Evolutionary conservation across 805 yeast genomes (phyloP), one percentile per base, ranked within the genome.

Genomic region (Candida railenensis): DNA sequence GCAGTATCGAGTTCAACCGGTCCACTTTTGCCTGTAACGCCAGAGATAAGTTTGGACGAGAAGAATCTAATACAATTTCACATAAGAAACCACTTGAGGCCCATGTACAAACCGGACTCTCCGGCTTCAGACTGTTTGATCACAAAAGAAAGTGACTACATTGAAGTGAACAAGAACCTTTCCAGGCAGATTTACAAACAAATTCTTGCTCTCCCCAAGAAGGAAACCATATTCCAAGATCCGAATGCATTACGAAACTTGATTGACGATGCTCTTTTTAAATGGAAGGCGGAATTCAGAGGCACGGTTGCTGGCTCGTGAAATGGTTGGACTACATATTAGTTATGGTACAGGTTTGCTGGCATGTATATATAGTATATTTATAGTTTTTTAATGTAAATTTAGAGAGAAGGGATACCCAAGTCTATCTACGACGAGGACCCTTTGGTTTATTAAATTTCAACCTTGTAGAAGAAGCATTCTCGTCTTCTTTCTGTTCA

Each of bases 371-470:
- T 18, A 34, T 18, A 15, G 12, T 34, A 15, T 34, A 34, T 34
- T 34, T 15, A 15, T 34, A 34, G 22, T 25, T 28, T 18, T 25
- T 9, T 40, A 9, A n/a, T 16, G 25, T 30, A 21, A 19, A 11
- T 9, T 15, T n/a, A n/a, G n/a, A n/a, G n/a, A n/a, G n/a, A n/a
- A n/a, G n/a, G n/a, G n/a, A n/a, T n/a, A n/a, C n/a, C n/a, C n/a
- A n/a, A n/a, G n/a, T n/a, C 50, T 53, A 72, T 51, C 73, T 65
- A 46, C 77, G 63, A 56, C 85, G 77, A 33, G 94, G 92, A 12
- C 91, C 89, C 54, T 76, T 78, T 40, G 94, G 94, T 65, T 81
- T 85, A 48, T 67, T 61, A 48, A 72, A 70, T 50, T 68, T 78
- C 50, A 76, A 59, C 21, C 41, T 40, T 21, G 51, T 14, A 3